These are phyloP conservation scores for Clarireedia homoeocarpa DNA, from an alignment of 2,329 filamentous ascomycete species.

Conservation along the genomic window DNA sequence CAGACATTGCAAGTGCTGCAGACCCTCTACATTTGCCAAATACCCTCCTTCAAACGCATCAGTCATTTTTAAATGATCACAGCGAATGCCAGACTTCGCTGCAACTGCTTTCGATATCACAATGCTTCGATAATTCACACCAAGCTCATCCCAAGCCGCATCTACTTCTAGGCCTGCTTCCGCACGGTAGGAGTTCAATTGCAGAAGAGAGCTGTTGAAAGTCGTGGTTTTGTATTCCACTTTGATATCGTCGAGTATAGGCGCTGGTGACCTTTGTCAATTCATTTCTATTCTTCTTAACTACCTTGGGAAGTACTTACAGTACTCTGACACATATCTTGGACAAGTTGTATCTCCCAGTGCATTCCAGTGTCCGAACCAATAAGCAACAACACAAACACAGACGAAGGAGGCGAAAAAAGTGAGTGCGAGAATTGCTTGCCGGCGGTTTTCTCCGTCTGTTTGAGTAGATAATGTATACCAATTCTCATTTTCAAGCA, in stretches of 20 bases:
- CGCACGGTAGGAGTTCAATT: neutral
- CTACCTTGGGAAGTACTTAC: neutral
- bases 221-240: neutral
- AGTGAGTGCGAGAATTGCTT: neutral
- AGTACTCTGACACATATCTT: neutral
- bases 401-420: neutral
- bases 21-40: neutral
- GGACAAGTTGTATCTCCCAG: neutral
- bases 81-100: neutral
- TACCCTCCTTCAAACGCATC: neutral
- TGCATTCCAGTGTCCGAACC: neutral
- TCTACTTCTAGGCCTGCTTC: neutral
- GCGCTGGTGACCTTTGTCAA: neutral
- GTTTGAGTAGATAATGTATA: neutral
- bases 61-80: neutral
- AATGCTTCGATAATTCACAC: neutral
- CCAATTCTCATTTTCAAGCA: neutral
- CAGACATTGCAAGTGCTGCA: slow-evolving; percentile 12
- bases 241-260: neutral
- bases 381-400: neutral
- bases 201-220: neutral
- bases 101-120: neutral
- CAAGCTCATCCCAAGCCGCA: neutral
- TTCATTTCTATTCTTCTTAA: neutral
- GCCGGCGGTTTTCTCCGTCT: neutral